A percentile compares a stretch with the other conserved stretches of the same genome.
These are phyloP conservation scores for Suillus occidentalis DNA, from an alignment of 768 basidiomycete genomes.

Conservation along the genomic window DNA sequence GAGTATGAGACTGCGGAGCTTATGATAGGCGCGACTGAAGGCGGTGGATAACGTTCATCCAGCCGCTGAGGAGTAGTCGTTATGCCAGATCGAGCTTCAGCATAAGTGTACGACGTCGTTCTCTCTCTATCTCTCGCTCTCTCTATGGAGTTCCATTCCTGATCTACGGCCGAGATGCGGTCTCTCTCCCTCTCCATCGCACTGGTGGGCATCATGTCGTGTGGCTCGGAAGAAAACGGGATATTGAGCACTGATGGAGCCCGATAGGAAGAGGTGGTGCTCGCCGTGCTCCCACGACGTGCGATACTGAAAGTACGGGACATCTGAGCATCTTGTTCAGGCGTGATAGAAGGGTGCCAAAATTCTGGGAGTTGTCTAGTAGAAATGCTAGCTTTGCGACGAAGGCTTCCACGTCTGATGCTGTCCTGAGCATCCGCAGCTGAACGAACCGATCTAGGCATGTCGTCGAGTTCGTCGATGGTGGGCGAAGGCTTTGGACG, in stretches of 20 bases:
- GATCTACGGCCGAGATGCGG: constrained; percentile 26
- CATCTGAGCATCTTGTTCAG: constrained; percentile 43
- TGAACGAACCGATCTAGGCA: constrained; percentile 20
- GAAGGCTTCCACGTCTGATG: constrained; percentile 27
- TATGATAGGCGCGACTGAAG: background rate
- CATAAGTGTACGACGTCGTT: constrained; percentile 11
- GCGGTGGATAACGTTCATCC: constrained; percentile 19
- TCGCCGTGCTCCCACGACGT: constrained; percentile 48
- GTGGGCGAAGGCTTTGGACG: constrained; percentile 20
- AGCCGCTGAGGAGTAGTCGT: constrained; percentile 6
- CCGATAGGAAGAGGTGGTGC: constrained; percentile 49
- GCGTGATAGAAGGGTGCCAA: constrained; percentile 49
- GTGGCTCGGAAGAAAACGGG: constrained; percentile 32
- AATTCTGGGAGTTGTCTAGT: constrained; percentile 42
- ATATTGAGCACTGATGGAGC: constrained; percentile 41
- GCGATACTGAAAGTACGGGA: constrained; percentile 44
- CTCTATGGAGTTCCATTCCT: constrained; percentile 28
- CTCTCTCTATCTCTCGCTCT: constrained; percentile 25
- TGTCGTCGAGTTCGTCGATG: constrained; percentile 32
- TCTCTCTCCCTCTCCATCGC: constrained; percentile 27
- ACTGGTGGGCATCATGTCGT: constrained; percentile 14
- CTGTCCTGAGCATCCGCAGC: constrained; percentile 23
- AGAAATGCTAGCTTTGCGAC: constrained; percentile 35
- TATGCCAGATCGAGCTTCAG: constrained; percentile 24
- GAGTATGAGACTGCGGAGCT: constrained; percentile 5